phyloP scores from a whole-genome alignment of 2,329 filamentous ascomycete genomes.

The Epichloe amarillans region DNA sequence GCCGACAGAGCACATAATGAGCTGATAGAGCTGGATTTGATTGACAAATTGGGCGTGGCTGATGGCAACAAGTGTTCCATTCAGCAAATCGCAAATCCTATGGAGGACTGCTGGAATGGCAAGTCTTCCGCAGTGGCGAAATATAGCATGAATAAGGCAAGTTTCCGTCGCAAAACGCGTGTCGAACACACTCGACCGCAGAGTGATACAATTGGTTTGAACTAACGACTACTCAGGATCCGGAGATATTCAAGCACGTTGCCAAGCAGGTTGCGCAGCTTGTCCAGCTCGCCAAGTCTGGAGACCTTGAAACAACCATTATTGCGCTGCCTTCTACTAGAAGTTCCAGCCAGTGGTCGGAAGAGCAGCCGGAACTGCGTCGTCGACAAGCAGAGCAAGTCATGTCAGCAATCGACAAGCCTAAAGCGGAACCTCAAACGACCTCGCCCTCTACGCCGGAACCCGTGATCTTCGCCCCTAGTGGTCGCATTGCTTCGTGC shows the following conservation, averaged over 20 bases:
- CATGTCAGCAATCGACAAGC: slow-evolving; percentile 24
- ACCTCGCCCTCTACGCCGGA: slow-evolving; percentile 13
- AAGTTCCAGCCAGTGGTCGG: slow-evolving; percentile 27
- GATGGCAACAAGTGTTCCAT: slow-evolving; percentile 25
- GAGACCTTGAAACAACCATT: slow-evolving; percentile 42
- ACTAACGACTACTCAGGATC: slow-evolving; percentile 22
- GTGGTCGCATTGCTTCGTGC: slow-evolving; percentile 51
- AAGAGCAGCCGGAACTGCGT: slow-evolving; percentile 28
- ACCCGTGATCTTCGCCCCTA: slow-evolving; percentile 23
- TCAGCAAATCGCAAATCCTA: slow-evolving; percentile 27
- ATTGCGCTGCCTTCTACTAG: slow-evolving; percentile 39
- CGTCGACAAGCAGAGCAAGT: slow-evolving; percentile 36
- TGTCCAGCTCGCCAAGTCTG: slow-evolving; percentile 29
- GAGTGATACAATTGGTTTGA: background rate
- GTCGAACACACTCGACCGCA: too few relatives aligned
- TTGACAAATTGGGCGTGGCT: slow-evolving; percentile 22
- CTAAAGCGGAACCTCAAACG: slow-evolving; percentile 11
- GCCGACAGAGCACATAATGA: slow-evolving; percentile 28
- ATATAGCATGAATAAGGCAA: background rate
- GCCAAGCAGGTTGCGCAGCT: slow-evolving; percentile 31
- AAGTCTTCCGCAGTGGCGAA: slow-evolving; percentile 14
- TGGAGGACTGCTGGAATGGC: slow-evolving; percentile 32
- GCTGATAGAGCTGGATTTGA: slow-evolving; percentile 28
- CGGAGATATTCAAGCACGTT: slow-evolving; percentile 29
- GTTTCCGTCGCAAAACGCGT: background rate